Evolutionary conservation across 139 green algal species (phyloP).

Genomic region (Prasinococcaceae sp.): DNA sequence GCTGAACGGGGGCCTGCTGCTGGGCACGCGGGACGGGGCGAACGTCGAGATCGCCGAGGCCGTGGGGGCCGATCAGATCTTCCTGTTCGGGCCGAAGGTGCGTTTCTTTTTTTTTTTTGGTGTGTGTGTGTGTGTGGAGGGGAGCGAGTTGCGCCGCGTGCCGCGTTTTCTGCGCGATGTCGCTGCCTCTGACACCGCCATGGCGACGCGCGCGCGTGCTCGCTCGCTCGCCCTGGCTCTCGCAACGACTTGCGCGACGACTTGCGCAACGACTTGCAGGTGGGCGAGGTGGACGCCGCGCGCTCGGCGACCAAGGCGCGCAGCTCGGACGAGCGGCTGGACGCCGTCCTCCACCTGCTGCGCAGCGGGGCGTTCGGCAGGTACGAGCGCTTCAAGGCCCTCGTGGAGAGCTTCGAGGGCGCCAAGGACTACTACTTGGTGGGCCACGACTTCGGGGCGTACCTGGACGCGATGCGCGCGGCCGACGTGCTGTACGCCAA

Average conservation of each 20-base stretch:
- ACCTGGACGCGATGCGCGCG: slow-evolving; percentile 19
- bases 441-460: slow-evolving; percentile 30
- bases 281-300: not conserved
- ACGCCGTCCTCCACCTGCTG: slow-evolving; percentile 58
- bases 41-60: slow-evolving; percentile 97
- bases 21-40: slow-evolving; percentile 91
- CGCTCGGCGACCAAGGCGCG: not conserved
- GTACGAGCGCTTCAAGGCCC: slow-evolving; percentile 74
- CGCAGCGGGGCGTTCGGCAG: slow-evolving; percentile 74
- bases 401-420: slow-evolving; percentile 59
- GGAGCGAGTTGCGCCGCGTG: not conserved
- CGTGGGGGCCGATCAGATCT: slow-evolving; percentile 65
- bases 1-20: slow-evolving; percentile 91
- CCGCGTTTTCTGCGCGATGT: not conserved
- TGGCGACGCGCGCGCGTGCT: not conserved
- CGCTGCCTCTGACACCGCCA: not conserved
- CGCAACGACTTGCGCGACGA: not conserved
- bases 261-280: slow-evolving; percentile 1
- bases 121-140: not conserved
- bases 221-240: no score
- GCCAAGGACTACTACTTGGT: slow-evolving; percentile 31
- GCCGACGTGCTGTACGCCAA: slow-evolving; percentile 14
- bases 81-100: slow-evolving; percentile 58
- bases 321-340: slow-evolving; percentile 39
- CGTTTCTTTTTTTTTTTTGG: not conserved